Evolutionary conservation across 192 early-diverging fungal genomes (phyloP), one percentile per base, ranked within the genome.

Genomic region (Coemansia sp.): DNA sequence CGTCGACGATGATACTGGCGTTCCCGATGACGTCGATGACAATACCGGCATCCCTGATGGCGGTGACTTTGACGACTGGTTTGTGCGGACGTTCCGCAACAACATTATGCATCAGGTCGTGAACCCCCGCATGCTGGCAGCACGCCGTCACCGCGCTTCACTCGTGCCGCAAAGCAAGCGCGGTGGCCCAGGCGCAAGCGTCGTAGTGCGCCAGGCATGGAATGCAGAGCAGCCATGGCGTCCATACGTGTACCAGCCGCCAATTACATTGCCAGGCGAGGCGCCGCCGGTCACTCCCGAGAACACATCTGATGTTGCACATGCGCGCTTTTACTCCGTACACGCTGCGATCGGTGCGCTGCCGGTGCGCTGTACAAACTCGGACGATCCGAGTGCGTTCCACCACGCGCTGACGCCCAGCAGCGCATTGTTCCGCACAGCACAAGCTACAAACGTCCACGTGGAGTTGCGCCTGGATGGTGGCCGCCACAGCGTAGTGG

Each of bases 201-300:
- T 73, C 10, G 25, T 65, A 5, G 71, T 79, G 50, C 70, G 68
- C 14, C 76, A 73, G 60, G 58, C 63, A 40, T 79, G 76, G 76
- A 73, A 72, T 46, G 6, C 40, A 5, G 56, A 47, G 15, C 53
- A 37, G 2, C 19, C 22, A n/a, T 79, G 76, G 76, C 57, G 52
- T 1, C 76, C 76, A 1, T 67, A 70, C 34, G 58, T 79, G 8
- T 73, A 79, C 62, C 64, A 79, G 51, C 53, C 62, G 38, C 66
- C 69, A 9, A 44, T 12, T 21, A 22, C 38, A 14, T 2, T 6
- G 38, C 38, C 49, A 4, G 21, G 23, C 49, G 23, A 3, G 49
- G 6, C 44, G 12, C 44, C 15, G 15, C 23, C 11, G 5, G 19
- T 4, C 49, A 15, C 17, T 20, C 10, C 17, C 0, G 8, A 22